Evolutionary conservation across 805 yeast species (phyloP), one percentile per base, ranked within the genome.

Genomic region (Scheffersomyces stipitis): DNA sequence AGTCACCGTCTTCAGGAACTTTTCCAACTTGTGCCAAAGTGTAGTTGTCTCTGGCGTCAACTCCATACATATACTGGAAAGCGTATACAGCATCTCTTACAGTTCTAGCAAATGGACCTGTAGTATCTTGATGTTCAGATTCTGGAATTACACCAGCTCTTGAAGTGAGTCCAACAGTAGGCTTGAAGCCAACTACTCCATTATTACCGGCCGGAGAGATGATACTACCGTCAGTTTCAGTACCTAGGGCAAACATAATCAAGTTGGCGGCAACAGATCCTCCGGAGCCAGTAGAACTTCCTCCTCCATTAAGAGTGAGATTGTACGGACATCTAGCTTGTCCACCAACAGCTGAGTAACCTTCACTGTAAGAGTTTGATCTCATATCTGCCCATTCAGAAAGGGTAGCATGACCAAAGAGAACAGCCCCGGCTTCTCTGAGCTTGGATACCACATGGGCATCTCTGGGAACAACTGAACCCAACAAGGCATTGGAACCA

Each of bases 341-440:
- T 3, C 57, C 59, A 12, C 57, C 57, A 12, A 48, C 33, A 9
- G 59, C 53, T 15, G 59, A 53, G 35, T 55, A 55, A 15, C 60
- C 59, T 41, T 54, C 60, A 31, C 56, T 48, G 34, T 55, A 55
- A 5, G 14, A 31, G 15, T 45, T 42, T 4, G 56, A 46, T 31
- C 59, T 43, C 59, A 55, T 55, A 32, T 55, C 59, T 9, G 60
- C 60, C 59, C 59, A 55, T 39, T 55, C 60, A 15, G 58, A 52
- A 31, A 55, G 35, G 3, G 58, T 43, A 4, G 59, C 15, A 38
- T 55, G 60, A 5, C 60, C 60, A 32, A 54, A 52, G 12, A 55
- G 34, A 4, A 55, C 52, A 15, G 59, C 59, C 28, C 59, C 60
- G 0, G 59, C 58, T 28, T 51, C 58, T 30, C 59, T 40, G 24